Percentiles rank a stretch among this genome's conserved stretches.
These are phyloP conservation scores for Coemansia sp. DNA, from an alignment of 192 early-diverging fungal genomes.

Conservation along the genomic window DNA sequence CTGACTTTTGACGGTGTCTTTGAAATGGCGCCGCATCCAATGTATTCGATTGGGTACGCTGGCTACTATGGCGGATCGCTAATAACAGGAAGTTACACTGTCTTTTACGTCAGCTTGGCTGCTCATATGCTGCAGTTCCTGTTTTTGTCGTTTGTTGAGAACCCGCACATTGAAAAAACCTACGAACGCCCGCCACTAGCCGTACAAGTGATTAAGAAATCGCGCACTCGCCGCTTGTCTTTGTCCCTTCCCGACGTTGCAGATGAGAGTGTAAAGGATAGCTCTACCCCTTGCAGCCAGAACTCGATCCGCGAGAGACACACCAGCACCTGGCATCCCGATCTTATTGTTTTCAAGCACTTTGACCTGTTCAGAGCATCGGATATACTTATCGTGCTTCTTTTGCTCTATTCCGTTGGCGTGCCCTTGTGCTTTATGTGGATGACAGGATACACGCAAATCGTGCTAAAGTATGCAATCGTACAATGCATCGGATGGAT, in stretches of 20 bases:
- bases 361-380: slow-evolving; percentile 87
- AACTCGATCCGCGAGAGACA: slow-evolving; percentile 49
- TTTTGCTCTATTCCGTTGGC: slow-evolving; percentile 74
- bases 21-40: slow-evolving; percentile 97
- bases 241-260: slow-evolving; percentile 11
- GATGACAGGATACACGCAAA: slow-evolving; percentile 24
- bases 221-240: slow-evolving; percentile 42
- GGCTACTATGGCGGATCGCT: slow-evolving; percentile 95
- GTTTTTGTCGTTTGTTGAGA: slow-evolving; percentile 91
- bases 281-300: slow-evolving; percentile 11
- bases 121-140: slow-evolving; percentile 88
- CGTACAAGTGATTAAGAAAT: slow-evolving; percentile 48
- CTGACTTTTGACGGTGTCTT: too few relatives aligned
- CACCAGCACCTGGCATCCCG: slow-evolving; percentile 65
- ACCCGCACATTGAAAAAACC: slow-evolving; percentile 80
- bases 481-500: slow-evolving; percentile 87
- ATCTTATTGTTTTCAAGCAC: slow-evolving; percentile 89
- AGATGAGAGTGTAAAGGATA: slow-evolving; percentile 13
- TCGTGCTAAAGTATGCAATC: slow-evolving; percentile 56
- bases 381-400: slow-evolving; percentile 77
- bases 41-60: slow-evolving; percentile 98
- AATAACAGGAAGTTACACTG: slow-evolving; percentile 88
- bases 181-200: slow-evolving; percentile 60
- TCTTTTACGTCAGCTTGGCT: slow-evolving; percentile 85
- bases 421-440: slow-evolving; percentile 61